Conservation (phyloP, 2,329 filamentous ascomycete genomes). For the Penicillium corylophilum region DNA sequence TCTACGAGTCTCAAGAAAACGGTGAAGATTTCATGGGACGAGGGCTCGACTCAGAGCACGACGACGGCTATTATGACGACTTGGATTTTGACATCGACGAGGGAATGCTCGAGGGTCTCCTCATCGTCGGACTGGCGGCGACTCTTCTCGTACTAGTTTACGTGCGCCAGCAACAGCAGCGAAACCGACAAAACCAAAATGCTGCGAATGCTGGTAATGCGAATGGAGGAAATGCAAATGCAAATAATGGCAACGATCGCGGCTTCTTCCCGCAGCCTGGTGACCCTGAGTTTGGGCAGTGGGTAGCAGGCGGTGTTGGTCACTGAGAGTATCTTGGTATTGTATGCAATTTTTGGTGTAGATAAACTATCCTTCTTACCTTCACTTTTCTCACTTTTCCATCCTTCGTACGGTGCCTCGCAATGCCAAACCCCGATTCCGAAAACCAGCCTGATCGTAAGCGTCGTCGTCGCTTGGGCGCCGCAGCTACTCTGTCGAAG, state of each 20-base stretch:
- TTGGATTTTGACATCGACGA: slow-evolving; percentile 67
- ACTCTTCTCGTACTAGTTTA: slow-evolving; percentile 76
- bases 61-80: slow-evolving; percentile 60
- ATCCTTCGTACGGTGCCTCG: slow-evolving; percentile 18
- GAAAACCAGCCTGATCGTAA: slow-evolving; percentile 42
- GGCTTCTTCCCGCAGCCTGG: slow-evolving; percentile 65
- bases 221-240: slow-evolving; percentile 23
- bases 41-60: slow-evolving; percentile 29
- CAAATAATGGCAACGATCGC: slow-evolving; percentile 40
- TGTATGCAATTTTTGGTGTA: slow-evolving; percentile 15
- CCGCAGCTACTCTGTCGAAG: slow-evolving; percentile 60
- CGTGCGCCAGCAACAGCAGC: slow-evolving; percentile 57
- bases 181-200: slow-evolving; percentile 39
- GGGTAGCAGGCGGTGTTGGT: slow-evolving; percentile 66
- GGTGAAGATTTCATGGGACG: slow-evolving; percentile 32
- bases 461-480: slow-evolving; percentile 60
- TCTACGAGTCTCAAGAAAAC: slow-evolving; percentile 42
- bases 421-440: slow-evolving; percentile 29
- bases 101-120: slow-evolving; percentile 76
- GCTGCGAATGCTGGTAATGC: slow-evolving; percentile 17
- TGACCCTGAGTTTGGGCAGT: slow-evolving; percentile 67
- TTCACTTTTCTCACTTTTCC: not conserved
- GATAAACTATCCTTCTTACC: slow-evolving; percentile 8
- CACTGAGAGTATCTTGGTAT: slow-evolving; percentile 35
- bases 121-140: slow-evolving; percentile 76